phyloP scores from a whole-genome alignment of 129 eudicot species.

The Solidago caesia region DNA sequence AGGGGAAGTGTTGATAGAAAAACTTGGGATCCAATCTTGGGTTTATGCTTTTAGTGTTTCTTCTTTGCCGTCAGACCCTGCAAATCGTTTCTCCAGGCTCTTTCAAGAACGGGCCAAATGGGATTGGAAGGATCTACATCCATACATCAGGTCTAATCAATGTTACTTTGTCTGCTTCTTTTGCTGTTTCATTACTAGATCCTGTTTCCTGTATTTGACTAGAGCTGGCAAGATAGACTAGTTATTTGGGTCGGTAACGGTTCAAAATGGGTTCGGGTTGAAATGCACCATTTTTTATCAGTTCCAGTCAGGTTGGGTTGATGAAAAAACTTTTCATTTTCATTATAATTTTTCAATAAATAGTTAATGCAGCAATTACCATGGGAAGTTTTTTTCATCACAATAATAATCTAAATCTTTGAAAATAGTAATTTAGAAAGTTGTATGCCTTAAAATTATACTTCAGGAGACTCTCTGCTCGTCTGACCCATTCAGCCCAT shows the following conservation, averaged over 20 bases:
- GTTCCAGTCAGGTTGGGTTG: neutral
- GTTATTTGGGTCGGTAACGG: neutral
- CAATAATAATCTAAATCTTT: neutral
- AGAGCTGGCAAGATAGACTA: neutral
- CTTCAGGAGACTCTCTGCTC: neutral
- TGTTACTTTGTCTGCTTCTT: constrained; percentile 2
- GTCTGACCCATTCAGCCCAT: neutral
- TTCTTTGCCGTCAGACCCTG: constrained; percentile 79
- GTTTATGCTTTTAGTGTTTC: constrained; percentile 70
- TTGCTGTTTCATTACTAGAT: constrained; percentile 5
- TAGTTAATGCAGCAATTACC: neutral
- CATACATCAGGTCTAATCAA: constrained; percentile 71
- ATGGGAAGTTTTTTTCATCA: neutral
- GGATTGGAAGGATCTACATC: constrained; percentile 95
- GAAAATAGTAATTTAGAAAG: neutral
- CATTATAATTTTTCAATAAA: no score
- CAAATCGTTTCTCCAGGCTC: constrained; percentile 68
- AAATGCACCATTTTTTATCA: neutral
- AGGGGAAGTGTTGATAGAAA: constrained; percentile 83
- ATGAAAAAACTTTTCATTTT: neutral
- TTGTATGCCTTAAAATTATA: neutral
- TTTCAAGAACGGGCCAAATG: constrained; percentile 73
- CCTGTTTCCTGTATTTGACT: neutral
- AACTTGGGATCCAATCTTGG: constrained; percentile 69
- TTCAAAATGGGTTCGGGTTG: neutral